Conservation (phyloP, 2,329 filamentous ascomycete genomes). For the Monosporascus sp. region DNA sequence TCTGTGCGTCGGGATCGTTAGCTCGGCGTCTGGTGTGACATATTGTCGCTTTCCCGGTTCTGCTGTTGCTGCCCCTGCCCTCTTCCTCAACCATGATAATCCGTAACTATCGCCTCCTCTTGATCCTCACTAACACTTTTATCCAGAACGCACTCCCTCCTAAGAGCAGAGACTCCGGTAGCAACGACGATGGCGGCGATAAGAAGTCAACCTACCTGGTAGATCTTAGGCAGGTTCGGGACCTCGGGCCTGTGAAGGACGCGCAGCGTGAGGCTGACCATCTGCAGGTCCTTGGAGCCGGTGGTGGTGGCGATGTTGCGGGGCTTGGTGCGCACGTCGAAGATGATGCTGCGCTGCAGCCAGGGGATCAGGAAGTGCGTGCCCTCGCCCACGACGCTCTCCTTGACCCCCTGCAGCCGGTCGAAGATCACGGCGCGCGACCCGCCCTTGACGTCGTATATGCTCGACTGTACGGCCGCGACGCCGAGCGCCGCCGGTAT, state of each 20-base stretch:
- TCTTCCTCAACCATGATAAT: background rate
- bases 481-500: slow-evolving; percentile 68
- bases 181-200: background rate
- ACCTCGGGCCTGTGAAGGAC: slow-evolving; percentile 94
- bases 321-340: slow-evolving; percentile 95
- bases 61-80: background rate
- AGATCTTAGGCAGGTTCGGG: slow-evolving; percentile 89
- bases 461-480: slow-evolving; percentile 66
- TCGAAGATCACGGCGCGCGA: slow-evolving; percentile 97
- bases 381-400: slow-evolving; percentile 87
- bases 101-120: too few relatives aligned
- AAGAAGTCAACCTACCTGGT: slow-evolving; percentile 64
- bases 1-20: slow-evolving; percentile 46
- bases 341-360: slow-evolving; percentile 91
- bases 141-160: too few relatives aligned
- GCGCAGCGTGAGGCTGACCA: slow-evolving; percentile 96
- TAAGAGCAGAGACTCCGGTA: too few relatives aligned
- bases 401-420: slow-evolving; percentile 84
- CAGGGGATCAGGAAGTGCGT: slow-evolving; percentile 95
- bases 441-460: slow-evolving; percentile 97
- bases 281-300: slow-evolving; percentile 97
- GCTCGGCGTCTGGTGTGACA: background rate
- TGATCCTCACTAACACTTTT: too few relatives aligned
- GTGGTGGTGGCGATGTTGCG: slow-evolving; percentile 97
- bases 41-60: background rate